Conservation (phyloP, 805 yeast genomes). For the Pichia insulana region DNA sequence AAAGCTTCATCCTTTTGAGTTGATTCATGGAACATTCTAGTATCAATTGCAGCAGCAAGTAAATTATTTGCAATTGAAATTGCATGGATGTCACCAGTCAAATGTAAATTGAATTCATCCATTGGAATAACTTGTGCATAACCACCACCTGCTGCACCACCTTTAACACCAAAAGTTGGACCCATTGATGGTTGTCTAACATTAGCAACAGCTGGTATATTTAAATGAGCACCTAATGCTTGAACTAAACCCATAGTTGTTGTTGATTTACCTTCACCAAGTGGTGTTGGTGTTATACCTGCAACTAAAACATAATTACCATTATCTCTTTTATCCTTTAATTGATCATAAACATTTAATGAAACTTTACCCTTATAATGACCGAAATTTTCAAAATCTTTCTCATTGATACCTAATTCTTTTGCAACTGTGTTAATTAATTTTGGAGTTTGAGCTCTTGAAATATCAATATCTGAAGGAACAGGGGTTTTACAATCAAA, state of each 20-base stretch:
- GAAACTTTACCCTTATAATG: constrained; percentile 71
- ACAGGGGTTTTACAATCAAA: constrained; percentile 55
- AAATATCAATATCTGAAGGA: constrained; percentile 74
- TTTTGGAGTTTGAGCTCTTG: constrained; percentile 68
- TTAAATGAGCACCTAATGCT: constrained; percentile 69
- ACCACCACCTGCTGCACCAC: constrained; percentile 91
- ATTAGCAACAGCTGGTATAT: constrained; percentile 63
- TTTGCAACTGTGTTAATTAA: constrained; percentile 57
- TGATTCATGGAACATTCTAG: constrained; percentile 75
- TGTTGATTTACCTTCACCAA: constrained; percentile 82
- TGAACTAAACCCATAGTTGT: constrained; percentile 79
- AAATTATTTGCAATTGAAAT: constrained; percentile 75
- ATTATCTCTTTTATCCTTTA: constrained; percentile 45
- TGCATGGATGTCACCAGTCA: constrained; percentile 82
- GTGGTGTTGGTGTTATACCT: constrained; percentile 80
- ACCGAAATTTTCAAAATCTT: constrained; percentile 70
- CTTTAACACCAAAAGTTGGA: constrained; percentile 81
- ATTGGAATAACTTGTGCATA: constrained; percentile 81
- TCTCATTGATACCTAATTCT: constrained; percentile 58
- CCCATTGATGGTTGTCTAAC: constrained; percentile 88
- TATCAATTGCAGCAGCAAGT: constrained; percentile 78
- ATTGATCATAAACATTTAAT: constrained; percentile 52
- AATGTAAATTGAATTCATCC: constrained; percentile 83
- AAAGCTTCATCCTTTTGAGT: constrained; percentile 68
- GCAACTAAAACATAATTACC: constrained; percentile 73